Evolutionary conservation across 345 rosid genomes (phyloP).

Genomic region (Citrus unshiu): DNA sequence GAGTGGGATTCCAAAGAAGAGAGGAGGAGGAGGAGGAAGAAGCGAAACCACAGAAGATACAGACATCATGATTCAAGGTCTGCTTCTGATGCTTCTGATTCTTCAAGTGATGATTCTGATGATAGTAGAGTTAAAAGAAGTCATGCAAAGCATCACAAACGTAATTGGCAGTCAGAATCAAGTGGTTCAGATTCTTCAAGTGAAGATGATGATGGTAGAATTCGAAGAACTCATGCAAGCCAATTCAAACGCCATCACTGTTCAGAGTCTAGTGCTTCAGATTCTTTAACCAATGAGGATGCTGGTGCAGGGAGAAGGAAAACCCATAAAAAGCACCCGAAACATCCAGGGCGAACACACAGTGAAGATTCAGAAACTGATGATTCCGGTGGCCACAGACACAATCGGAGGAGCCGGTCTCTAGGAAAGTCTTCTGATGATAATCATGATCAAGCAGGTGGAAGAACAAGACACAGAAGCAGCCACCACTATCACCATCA

Average conservation of each 20-base stretch:
- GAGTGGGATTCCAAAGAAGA: constrained; percentile 48
- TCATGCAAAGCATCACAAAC: constrained; percentile 26
- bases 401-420: constrained; percentile 15
- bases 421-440: constrained; percentile 39
- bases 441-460: constrained; percentile 20
- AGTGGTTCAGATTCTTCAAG: constrained; percentile 28
- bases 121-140: constrained; percentile 28
- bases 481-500: constrained; percentile 23
- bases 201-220: constrained; percentile 26
- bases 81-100: constrained; percentile 30
- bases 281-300: constrained; percentile 30
- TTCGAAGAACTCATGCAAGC: constrained; percentile 27
- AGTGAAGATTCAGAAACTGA: constrained; percentile 17
- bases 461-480: constrained; percentile 23
- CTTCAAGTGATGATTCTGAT: constrained; percentile 38
- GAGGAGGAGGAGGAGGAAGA: constrained; percentile 33
- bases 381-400: constrained; percentile 25
- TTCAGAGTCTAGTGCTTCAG: constrained; percentile 30
- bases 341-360: constrained; percentile 16
- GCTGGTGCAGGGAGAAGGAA: constrained; percentile 20
- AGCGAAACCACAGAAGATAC: constrained; percentile 36
- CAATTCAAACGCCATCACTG: constrained; percentile 32
- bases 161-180: constrained; percentile 16
- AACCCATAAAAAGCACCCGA: constrained; percentile 20
- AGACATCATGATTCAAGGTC: constrained; percentile 38